Evolutionary conservation across 2,329 filamentous ascomycete genomes (phyloP).

Genomic region (Lecanicillium sp.): DNA sequence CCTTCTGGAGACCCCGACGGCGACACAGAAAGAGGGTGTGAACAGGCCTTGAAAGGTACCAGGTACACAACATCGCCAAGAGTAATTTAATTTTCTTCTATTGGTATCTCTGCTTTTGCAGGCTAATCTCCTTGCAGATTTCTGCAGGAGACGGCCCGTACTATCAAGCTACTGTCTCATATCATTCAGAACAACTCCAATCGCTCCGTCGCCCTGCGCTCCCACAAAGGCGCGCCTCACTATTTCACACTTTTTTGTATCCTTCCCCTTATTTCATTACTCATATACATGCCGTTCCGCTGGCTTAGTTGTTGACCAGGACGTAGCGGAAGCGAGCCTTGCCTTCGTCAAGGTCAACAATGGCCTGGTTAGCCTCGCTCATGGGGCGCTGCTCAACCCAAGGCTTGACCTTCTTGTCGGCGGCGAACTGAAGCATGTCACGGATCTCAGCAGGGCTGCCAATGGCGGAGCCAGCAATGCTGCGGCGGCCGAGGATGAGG

Average conservation of each 20-base stretch:
- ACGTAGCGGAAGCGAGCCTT: slow-evolving; percentile 38
- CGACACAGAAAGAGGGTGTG: too few species aligned
- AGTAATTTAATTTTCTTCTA: too few species aligned
- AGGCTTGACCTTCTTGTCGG: slow-evolving; percentile 43
- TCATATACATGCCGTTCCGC: not conserved
- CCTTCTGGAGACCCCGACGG: too few species aligned
- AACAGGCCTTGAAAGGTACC: too few species aligned
- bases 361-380: slow-evolving; percentile 42
- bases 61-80: too few species aligned
- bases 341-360: slow-evolving; percentile 45
- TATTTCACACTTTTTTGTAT: not conserved
- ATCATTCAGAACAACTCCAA: too few species aligned
- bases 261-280: not conserved
- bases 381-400: slow-evolving; percentile 45
- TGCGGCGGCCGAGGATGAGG: slow-evolving; percentile 46
- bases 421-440: slow-evolving; percentile 49
- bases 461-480: slow-evolving; percentile 34
- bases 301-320: slow-evolving; percentile 23
- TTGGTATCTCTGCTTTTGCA: too few species aligned
- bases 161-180: too few species aligned
- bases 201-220: too few species aligned
- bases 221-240: too few species aligned
- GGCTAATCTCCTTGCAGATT: too few species aligned
- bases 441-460: slow-evolving; percentile 39
- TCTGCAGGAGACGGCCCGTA: too few species aligned